These are phyloP conservation scores for Lipomyces anomalus DNA, from an alignment of 805 yeast genomes.

Conservation along the genomic window DNA sequence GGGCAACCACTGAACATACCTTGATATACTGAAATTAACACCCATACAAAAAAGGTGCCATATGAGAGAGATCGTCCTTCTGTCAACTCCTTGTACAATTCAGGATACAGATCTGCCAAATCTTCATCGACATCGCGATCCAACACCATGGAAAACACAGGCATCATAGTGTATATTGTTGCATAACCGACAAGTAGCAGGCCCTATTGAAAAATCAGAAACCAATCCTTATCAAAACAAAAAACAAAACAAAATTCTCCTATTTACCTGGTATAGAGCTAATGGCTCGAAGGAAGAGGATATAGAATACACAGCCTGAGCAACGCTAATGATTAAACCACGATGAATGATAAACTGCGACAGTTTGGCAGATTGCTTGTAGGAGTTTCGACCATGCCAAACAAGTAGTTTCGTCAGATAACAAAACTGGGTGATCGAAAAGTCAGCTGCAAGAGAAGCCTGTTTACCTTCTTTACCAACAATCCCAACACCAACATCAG, in stretches of 20 bases:
- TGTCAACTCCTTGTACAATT: conserved; percentile 85
- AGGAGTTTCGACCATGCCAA: conserved; percentile 98
- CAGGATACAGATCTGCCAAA: conserved; percentile 87
- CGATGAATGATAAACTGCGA: conserved; percentile 96
- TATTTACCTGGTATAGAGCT: conserved; percentile 73
- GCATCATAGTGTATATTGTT: conserved; percentile 95
- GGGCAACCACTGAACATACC: conserved; percentile 51
- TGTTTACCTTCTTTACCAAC: conserved; percentile 98
- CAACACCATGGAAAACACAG: conserved; percentile 86
- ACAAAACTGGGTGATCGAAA: conserved; percentile 86
- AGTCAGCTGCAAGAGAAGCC: conserved; percentile 95
- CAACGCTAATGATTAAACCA: conserved; percentile 86
- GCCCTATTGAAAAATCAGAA: too few relatives aligned
- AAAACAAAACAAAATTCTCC: neutral
- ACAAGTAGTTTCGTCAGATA: conserved; percentile 76
- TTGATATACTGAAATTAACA: conserved; percentile 80
- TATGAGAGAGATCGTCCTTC: conserved; percentile 82
- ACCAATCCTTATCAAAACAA: neutral
- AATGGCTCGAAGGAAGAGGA: conserved; percentile 86
- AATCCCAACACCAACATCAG: conserved; percentile 98
- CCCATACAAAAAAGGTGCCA: conserved; percentile 88
- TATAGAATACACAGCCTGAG: conserved; percentile 89
- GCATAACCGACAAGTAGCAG: conserved; percentile 99
- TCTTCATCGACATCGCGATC: conserved; percentile 89
- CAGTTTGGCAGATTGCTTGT: conserved; percentile 89